These are phyloP conservation scores for Tricharina praecox DNA, from an alignment of 495 filamentous ascomycete genomes.

Conservation along the genomic window DNA sequence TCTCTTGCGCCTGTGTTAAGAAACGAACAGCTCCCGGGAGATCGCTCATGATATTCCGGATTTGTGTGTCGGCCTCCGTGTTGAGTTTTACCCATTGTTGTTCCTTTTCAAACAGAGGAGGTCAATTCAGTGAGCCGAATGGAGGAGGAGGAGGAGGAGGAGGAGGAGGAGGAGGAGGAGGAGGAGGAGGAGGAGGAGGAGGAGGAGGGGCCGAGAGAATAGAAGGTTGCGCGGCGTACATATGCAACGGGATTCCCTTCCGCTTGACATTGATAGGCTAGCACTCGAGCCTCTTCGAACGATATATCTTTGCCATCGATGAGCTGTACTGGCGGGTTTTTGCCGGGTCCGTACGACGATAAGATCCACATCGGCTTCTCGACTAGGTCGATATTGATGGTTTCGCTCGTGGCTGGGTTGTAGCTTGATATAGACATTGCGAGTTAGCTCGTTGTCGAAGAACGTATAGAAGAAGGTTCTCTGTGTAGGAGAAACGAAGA, in stretches of 20 bases:
- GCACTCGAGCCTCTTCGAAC: constrained; percentile 22
- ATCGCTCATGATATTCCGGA: constrained; percentile 20
- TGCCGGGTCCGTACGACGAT: constrained; percentile 26
- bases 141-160: too few relatives aligned
- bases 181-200: too few relatives aligned
- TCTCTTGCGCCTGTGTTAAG: constrained; percentile 20
- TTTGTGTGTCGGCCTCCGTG: constrained; percentile 18
- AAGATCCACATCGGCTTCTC: constrained; percentile 23
- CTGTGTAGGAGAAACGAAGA: too few relatives aligned
- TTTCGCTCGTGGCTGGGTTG: constrained; percentile 19
- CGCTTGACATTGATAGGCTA: constrained; percentile 17
- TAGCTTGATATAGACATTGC: constrained; percentile 6
- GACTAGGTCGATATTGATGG: constrained; percentile 18
- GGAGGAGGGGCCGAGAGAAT: too few relatives aligned
- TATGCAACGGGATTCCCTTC: constrained; percentile 17
- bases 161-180: too few relatives aligned
- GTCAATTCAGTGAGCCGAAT: too few relatives aligned
- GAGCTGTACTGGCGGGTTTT: constrained; percentile 24
- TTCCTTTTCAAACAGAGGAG: too few relatives aligned
- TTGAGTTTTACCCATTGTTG: constrained; percentile 18
- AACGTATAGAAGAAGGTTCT: too few relatives aligned
- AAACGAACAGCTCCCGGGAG: constrained; percentile 21
- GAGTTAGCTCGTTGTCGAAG: too few relatives aligned
- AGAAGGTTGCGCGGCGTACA: constrained; percentile 8
- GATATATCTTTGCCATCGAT: constrained; percentile 27